Evolutionary conservation across 2,329 filamentous ascomycete genomes (phyloP), one percentile per base, ranked within the genome.

Genomic region (Penicillium italicum): DNA sequence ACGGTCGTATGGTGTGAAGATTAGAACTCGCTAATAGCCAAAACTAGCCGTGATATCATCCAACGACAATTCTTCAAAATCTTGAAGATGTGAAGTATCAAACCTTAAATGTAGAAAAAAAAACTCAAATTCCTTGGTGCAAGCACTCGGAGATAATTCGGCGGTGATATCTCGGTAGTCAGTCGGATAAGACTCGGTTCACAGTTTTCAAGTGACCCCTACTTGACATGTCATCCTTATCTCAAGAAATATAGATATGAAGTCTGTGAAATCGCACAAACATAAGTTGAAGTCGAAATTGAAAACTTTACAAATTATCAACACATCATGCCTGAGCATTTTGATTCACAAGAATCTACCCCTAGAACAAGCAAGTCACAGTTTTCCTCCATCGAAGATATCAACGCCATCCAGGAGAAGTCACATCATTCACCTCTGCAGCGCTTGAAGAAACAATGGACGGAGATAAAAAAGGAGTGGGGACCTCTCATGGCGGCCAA

Each of bases 401-500:
- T 54, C 37, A 45, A 46, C 38, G 14, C 30, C 14, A 12, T n/a
- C 4, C 44, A n/a, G 7, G 34, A 40, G 18, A 11, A 48, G 24
- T 40, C 53, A 36, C 34, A 48, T 20, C n/a, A 31, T 18, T 24
- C 54, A 37, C 49, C 34, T 28, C 30, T 56, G 6, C 28, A 42
- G 26, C 54, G 54, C 20, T 18, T 56, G 20, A 61, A 59, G 38
- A 53, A 60, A 31, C 52, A 45, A n/a, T 45, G 56, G 38, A 34
- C 44, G 9, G 28, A 31, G 1, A 34, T 59, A 6, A 53, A 58
- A 36, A 56, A 60, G 34, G 55, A 58, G 24, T 62, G 60, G 60
- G 59, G 56, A 8, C 60, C 60, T 14, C 52, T 61, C 16, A 60
- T 65, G 59, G 55, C 57, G 10, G 63, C 63, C 14, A 65, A 61